A percentile compares a stretch with the other conserved stretches of the same genome.
These are phyloP conservation scores for Aspergillus avenaceus DNA, from an alignment of 495 filamentous ascomycete species.

Conservation along the genomic window DNA sequence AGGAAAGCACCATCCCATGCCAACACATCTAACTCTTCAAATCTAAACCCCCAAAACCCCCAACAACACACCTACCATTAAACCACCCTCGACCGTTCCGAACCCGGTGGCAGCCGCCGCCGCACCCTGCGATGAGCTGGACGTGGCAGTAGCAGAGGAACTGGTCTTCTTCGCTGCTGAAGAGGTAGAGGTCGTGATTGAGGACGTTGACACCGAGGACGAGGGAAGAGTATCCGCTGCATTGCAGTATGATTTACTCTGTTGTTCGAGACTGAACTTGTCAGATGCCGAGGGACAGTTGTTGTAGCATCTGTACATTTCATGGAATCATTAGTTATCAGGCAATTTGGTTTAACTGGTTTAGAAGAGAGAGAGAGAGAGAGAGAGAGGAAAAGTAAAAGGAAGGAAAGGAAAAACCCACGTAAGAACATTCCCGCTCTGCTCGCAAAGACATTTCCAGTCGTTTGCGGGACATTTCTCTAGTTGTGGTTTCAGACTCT, in stretches of 20 bases:
- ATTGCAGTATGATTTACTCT: conserved; percentile 27
- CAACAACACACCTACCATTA: background rate
- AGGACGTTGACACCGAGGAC: background rate
- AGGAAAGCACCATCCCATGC: no score
- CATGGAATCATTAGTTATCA: background rate
- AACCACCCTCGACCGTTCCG: background rate
- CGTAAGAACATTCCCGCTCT: conserved; percentile 29
- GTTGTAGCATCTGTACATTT: conserved; percentile 32
- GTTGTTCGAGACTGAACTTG: conserved; percentile 19
- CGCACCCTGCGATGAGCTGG: background rate
- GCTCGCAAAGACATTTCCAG: conserved; percentile 28
- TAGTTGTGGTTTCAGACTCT: conserved; percentile 17
- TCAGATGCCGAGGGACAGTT: conserved; percentile 31
- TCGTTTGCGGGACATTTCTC: conserved; percentile 21
- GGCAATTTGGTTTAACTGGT: background rate
- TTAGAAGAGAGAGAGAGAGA: background rate
- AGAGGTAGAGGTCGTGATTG: background rate
- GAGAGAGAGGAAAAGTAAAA: no score
- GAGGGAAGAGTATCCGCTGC: conserved; percentile 22
- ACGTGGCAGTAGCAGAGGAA: background rate
- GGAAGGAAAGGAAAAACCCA: conserved; percentile 8
- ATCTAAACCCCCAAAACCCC: background rate
- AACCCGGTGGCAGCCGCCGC: background rate
- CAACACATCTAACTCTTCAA: no score
- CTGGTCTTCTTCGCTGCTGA: background rate